Conservation (phyloP, 495 filamentous ascomycete species). For the Penicillium parvum region DNA sequence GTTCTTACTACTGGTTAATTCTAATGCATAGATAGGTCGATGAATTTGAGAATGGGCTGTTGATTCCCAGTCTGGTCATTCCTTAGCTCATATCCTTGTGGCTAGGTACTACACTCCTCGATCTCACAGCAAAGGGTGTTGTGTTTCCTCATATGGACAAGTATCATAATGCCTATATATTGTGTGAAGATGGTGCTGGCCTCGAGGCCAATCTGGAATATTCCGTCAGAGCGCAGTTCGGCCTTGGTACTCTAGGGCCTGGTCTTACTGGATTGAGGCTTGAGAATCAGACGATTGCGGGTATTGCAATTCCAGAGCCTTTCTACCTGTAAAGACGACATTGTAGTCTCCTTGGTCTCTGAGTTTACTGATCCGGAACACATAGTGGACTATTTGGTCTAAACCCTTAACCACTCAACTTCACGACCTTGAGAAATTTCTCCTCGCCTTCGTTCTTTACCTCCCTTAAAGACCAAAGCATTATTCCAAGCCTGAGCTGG, state of each 20-base stretch:
- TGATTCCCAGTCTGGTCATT: background rate
- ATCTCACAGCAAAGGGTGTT: too few relatives aligned
- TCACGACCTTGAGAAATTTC: conserved; percentile 15
- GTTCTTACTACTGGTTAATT: too few relatives aligned
- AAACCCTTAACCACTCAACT: conserved; percentile 16
- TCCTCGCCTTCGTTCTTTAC: conserved; percentile 21
- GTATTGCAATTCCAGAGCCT: conserved; percentile 16
- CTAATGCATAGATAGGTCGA: background rate
- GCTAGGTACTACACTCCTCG: too few relatives aligned
- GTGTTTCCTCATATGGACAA: too few relatives aligned
- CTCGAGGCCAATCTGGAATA: conserved; percentile 21
- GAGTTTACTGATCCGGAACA: background rate
- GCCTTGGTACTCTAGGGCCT: conserved; percentile 9
- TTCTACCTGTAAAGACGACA: conserved; percentile 17
- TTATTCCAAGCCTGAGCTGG: conserved; percentile 58
- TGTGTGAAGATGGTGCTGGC: conserved; percentile 18
- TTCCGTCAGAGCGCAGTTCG: conserved; percentile 13
- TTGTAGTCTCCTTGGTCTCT: background rate
- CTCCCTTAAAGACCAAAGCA: conserved; percentile 39
- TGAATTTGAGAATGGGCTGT: too few relatives aligned
- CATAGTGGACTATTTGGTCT: conserved; percentile 16
- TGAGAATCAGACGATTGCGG: conserved; percentile 18
- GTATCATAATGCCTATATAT: too few relatives aligned
- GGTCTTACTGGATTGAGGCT: conserved; percentile 10
- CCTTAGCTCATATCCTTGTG: too few relatives aligned